Evolutionary conservation across 441 rosid species (phyloP).

Genomic region (Erodium trifolium): DNA sequence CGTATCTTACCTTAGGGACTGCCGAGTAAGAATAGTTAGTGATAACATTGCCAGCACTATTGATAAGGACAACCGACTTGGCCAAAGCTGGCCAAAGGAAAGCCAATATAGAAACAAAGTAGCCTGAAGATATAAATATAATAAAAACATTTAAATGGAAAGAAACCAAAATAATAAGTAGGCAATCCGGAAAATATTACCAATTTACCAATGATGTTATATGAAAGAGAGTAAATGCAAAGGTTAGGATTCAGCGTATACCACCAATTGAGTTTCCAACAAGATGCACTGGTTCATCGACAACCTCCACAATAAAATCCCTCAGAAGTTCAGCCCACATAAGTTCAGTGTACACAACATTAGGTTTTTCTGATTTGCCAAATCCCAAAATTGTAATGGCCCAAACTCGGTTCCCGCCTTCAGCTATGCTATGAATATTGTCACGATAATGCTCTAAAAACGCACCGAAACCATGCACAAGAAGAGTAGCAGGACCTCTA

Average conservation of each 20-base stretch:
- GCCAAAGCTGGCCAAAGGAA: slow-evolving; percentile 61
- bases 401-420: slow-evolving; percentile 58
- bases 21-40: slow-evolving; percentile 43
- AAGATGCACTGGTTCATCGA: slow-evolving; percentile 73
- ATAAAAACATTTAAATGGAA: slow-evolving; percentile 5
- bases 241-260: slow-evolving; percentile 25
- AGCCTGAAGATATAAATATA: slow-evolving; percentile 35
- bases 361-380: slow-evolving; percentile 93
- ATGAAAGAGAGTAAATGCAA: neutral
- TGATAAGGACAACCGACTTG: slow-evolving; percentile 60
- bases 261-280: slow-evolving; percentile 94
- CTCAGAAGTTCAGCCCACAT: slow-evolving; percentile 81
- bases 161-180: slow-evolving; percentile 13
- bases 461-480: slow-evolving; percentile 96
- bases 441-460: slow-evolving; percentile 83
- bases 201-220: neutral
- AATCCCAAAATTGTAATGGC: slow-evolving; percentile 73
- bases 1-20: slow-evolving; percentile 37
- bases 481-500: slow-evolving; percentile 65
- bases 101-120: slow-evolving; percentile 54
- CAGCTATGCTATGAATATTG: slow-evolving; percentile 44
- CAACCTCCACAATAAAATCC: slow-evolving; percentile 70
- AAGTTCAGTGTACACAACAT: slow-evolving; percentile 66
- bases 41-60: slow-evolving; percentile 67
- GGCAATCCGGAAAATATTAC: neutral